Percentiles rank a stretch among this genome's conserved stretches.
These are phyloP conservation scores for Dalechampia spathulata DNA, from an alignment of 441 rosid species.

Conservation along the genomic window DNA sequence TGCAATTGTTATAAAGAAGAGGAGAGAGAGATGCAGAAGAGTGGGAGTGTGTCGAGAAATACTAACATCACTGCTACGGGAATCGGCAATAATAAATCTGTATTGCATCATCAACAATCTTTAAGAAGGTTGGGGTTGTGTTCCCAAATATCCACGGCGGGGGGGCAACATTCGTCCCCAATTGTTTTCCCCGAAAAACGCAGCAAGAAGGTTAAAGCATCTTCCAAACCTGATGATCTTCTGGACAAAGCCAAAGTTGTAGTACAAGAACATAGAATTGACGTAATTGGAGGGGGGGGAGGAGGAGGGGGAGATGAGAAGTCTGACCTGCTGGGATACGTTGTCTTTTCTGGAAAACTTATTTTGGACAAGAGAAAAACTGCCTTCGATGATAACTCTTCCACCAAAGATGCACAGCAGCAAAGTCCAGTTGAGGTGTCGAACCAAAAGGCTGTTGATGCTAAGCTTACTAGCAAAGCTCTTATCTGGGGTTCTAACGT, in stretches of 20 bases:
- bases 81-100: slow-evolving; percentile 22
- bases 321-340: slow-evolving; percentile 76
- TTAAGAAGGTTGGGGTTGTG: slow-evolving; percentile 80
- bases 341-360: slow-evolving; percentile 72
- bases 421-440: slow-evolving; percentile 37
- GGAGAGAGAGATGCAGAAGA: slow-evolving; percentile 39
- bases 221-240: slow-evolving; percentile 45
- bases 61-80: slow-evolving; percentile 10
- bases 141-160: slow-evolving; percentile 56
- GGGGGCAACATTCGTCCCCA: slow-evolving; percentile 74
- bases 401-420: slow-evolving; percentile 29
- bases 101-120: slow-evolving; percentile 60
- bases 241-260: slow-evolving; percentile 28
- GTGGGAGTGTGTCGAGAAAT: slow-evolving; percentile 39
- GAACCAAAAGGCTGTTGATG: slow-evolving; percentile 52
- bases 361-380: slow-evolving; percentile 62
- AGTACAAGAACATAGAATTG: slow-evolving; percentile 59
- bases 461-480: slow-evolving; percentile 81
- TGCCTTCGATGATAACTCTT: slow-evolving; percentile 24
- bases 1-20: background rate
- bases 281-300: slow-evolving; percentile 52
- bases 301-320: slow-evolving; percentile 63
- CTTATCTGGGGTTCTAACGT: slow-evolving; percentile 77
- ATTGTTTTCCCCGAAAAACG: slow-evolving; percentile 90
- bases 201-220: slow-evolving; percentile 55